Base-by-base conservation (phyloP, 1,284 basidiomycete species). In the Chalciporus sp. region DNA sequence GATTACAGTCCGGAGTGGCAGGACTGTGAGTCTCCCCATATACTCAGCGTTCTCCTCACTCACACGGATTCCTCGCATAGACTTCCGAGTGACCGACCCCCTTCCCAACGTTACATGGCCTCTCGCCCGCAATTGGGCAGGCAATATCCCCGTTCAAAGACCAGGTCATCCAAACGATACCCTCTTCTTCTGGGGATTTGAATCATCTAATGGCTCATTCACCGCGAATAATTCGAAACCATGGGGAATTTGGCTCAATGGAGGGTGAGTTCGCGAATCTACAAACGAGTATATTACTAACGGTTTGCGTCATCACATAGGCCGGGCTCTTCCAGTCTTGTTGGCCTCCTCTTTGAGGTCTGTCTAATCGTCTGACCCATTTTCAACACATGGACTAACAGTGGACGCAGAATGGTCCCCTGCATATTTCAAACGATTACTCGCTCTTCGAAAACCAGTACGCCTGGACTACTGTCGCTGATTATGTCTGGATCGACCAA, bases 241-340 rank as follows among this genome's bases (percentile, higher is more conserved):
- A 2, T 90, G 88, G 88, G 80, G 80, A 9, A 86, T 90, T 46
- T 90, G 86, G 86, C 66, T 90, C 26, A 88, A 89, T 59, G 86
- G 87, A 67, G 86, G 86, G 78, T 85, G 67, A 59, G 80, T 46
- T 12, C 2, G 28, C 47, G 17, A 37, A 9, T 47, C 20, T n/a
- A 42, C n/a, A 19, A 29, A 9, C 35, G 33, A 8, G 12, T 20
- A 1, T 17, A 42, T 23, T 19, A 19, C 42, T 49, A 7, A 51
- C 41, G 29, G 28, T 26, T 17, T 49, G 49, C 29, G 8, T 28
- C n/a, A 27, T 40, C 17, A 40, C 60, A 55, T 53, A 86, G 86
- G 20, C 87, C 87, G 14, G 88, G 87, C 17, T 82, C 85, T 6
- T 89, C 88, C 12, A 85, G 86, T 60, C 73, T 89, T 68, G 70